Evolutionary conservation across 345 rosid genomes (phyloP), one percentile per base, ranked within the genome.

Genomic region (Lumnitzera littorea): DNA sequence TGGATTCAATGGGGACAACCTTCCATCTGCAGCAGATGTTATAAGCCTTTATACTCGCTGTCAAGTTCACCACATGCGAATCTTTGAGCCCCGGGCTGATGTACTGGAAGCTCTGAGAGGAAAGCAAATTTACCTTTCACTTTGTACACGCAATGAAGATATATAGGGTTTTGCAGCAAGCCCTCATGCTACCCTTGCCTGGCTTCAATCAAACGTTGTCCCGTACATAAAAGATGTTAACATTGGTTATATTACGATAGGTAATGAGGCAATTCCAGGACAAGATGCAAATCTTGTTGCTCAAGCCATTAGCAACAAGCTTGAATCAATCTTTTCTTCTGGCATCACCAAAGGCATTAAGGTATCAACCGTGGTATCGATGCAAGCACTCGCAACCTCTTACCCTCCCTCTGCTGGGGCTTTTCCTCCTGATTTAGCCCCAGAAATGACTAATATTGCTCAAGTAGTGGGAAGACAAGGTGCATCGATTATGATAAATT

Each of bases 211-310:
- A 1, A 48, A 69, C 57, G 73, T 82, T 15, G 55, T 50, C 27
- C 65, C 80, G 13, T 71, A 76, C 56, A 43, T 23, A 6, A 41
- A 64, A 0, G 71, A 71, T 16, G 62, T 72, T 10, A 49, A 57
- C 15, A 71, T 85, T 48, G 3, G 53, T 3, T 69, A 57, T 6
- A 67, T 78, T 13, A 64, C 72, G 0, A 49, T 64, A 0, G 88
- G 88, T 17, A 82, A 84, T 24, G 81, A 74, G 74, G 73, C 63
- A 27, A 70, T 80, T 13, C 75, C 79, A 0, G 73, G 78, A 15
- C 53, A 55, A 3, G 47, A 11, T 8, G 68, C 63, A 0, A 0
- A 20, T 13, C 43, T 17, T 36, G 27, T 63, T 20, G 43, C 62
- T 12, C 67, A 50, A 5, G 80, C 77, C n/a, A 66, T 82, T 67